A percentile compares a stretch with the other conserved stretches of the same genome.
Evolutionary conservation across 2,329 filamentous ascomycete species (phyloP).

Genomic region (Sarocladium brachiariae): DNA sequence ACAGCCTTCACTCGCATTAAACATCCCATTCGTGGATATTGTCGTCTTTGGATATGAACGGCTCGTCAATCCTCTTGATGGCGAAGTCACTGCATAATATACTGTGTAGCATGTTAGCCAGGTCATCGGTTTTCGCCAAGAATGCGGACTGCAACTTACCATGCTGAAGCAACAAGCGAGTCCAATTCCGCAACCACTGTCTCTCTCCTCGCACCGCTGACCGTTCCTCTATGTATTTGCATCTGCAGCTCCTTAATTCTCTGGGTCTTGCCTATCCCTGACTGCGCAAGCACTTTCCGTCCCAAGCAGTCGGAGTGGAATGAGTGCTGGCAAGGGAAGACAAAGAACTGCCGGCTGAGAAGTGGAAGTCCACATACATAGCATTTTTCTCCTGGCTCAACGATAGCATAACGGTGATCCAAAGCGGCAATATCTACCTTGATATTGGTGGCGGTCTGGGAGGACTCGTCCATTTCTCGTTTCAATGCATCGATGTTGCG

Average conservation of each 20-base stretch:
- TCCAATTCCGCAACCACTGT: conserved; percentile 83
- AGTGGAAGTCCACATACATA: conserved; percentile 82
- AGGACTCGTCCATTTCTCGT: conserved; percentile 92
- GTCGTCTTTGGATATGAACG: conserved; percentile 72
- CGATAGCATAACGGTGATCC: conserved; percentile 87
- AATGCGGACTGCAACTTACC: conserved; percentile 50
- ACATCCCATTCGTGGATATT: conserved; percentile 74
- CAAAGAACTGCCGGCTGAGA: conserved; percentile 88
- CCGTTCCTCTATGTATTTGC: conserved; percentile 70
- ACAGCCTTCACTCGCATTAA: background rate
- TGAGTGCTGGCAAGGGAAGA: conserved; percentile 96
- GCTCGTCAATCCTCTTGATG: conserved; percentile 89
- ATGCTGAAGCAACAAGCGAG: conserved; percentile 81
- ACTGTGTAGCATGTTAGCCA: conserved; percentile 38
- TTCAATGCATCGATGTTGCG: conserved; percentile 83
- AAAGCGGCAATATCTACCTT: conserved; percentile 80
- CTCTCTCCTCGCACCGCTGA: conserved; percentile 66
- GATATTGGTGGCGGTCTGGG: conserved; percentile 83
- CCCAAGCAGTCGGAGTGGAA: conserved; percentile 96
- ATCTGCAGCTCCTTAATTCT: conserved; percentile 80
- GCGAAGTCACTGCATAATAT: conserved; percentile 92
- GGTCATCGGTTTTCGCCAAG: background rate
- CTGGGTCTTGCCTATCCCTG: conserved; percentile 66
- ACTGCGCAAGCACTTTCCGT: conserved; percentile 74
- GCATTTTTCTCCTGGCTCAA: conserved; percentile 92